Conservation (phyloP, 2,329 filamentous ascomycete species). For the Didymella segeticola region DNA sequence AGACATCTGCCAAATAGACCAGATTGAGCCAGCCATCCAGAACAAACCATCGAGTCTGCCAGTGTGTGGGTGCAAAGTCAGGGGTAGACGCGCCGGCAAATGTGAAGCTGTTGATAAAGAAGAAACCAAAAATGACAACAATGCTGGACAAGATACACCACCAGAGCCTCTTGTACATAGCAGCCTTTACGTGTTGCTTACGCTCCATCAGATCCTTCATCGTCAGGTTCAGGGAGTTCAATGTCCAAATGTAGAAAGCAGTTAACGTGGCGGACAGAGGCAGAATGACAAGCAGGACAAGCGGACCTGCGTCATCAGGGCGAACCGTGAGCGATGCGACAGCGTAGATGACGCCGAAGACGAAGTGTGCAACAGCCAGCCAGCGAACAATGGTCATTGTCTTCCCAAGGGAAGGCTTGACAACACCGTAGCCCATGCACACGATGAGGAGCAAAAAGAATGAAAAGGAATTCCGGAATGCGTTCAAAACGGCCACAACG, state of each 20-base stretch:
- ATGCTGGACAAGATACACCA: conserved; percentile 95
- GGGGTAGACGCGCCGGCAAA: conserved; percentile 85
- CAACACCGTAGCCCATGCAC: conserved; percentile 99
- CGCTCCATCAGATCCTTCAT: conserved; percentile 96
- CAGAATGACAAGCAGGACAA: conserved; percentile 91
- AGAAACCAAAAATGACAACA: conserved; percentile 95
- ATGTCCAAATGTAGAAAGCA: conserved; percentile 97
- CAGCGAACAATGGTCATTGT: conserved; percentile 94
- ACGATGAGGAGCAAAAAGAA: conserved; percentile 98
- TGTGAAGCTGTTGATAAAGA: conserved; percentile 97
- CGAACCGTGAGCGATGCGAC: conserved; percentile 87
- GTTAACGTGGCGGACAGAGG: conserved; percentile 91
- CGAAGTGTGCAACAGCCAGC: conserved; percentile 89
- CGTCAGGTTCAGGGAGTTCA: conserved; percentile 92
- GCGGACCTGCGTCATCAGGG: conserved; percentile 85
- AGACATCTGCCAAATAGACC: conserved; percentile 92
- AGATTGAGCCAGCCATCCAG: conserved; percentile 97
- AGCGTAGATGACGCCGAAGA: conserved; percentile 93
- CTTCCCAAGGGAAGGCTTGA: conserved; percentile 88
- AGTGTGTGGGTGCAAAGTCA: conserved; percentile 94
- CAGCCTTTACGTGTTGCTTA: conserved; percentile 89
- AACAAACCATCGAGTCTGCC: conserved; percentile 97
- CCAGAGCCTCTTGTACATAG: conserved; percentile 99
- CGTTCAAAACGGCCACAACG: conserved; percentile 90
- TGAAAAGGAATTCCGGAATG: conserved; percentile 93